Base-by-base conservation (phyloP, 2,329 filamentous ascomycete species). In the Gyromitra esculenta region DNA sequence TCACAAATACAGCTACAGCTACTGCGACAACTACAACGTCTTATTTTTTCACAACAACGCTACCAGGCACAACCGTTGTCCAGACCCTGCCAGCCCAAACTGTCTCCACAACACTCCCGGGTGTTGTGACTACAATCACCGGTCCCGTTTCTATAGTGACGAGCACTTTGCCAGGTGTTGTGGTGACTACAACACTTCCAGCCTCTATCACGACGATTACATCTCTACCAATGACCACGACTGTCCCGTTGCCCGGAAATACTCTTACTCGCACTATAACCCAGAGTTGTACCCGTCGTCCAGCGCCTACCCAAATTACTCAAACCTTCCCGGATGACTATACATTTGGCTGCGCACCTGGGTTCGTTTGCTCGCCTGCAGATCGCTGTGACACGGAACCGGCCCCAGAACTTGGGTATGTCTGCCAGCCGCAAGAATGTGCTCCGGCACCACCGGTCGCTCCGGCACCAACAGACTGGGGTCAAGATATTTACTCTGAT, bases 261-360 rank as follows among this genome's bases (percentile, higher is more conserved):
- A 75, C 62, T 8, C 39, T 72, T 43, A 77, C 72, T 15, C 43
- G 43, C 6, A 77, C 75, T 0, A 43, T 74, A 62, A 79, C 77
- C 8, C 45, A 66, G 21, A 21, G 41, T 7, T 77, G 77, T 64
- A 73, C 59, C 45, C 68, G 74, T 5, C 74, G 74, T 13, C 21
- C 75, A 21, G 74, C 74, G 5, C 64, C 77, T 56, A 77, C 68
- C 25, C 11, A 31, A 11, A 18, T 41, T 3, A 31, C 37, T 21
- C 66, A 15, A 52, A 21, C 35, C 60, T 18, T 60, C 21, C 75
- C 77, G 18, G 25, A 73, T 8, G 65, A 78, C 68, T 69, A 76
- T 62, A 78, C 68, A 3, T 79, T 71, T 48, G 77, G 77, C 21
- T 79, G 77, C 39, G 45, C 73, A 39, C 76, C 77, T n/a, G 77